phyloP scores from a whole-genome alignment of 441 rosid species.

The Populus tomentosa region DNA sequence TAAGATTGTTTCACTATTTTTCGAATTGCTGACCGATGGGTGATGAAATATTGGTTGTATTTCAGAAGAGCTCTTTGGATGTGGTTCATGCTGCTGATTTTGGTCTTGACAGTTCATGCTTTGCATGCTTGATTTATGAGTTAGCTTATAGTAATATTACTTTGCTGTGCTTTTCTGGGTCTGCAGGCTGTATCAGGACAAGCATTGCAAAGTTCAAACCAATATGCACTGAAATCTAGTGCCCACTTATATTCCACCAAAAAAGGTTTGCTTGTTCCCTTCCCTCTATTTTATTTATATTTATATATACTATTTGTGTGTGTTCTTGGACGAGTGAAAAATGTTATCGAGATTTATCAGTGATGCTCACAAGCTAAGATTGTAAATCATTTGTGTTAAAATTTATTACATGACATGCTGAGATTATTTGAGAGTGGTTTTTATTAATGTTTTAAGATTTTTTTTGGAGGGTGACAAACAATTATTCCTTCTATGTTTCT shows the following conservation, averaged over 20 bases:
- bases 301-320: not conserved
- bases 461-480: too few relatives aligned
- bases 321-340: not conserved
- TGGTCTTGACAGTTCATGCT: not conserved
- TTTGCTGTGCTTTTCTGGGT: not conserved
- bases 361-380: not conserved
- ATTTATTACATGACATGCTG: not conserved
- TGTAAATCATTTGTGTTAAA: too few relatives aligned
- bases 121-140: not conserved
- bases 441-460: too few relatives aligned
- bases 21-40: too few relatives aligned
- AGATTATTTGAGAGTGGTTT: too few relatives aligned
- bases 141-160: not conserved
- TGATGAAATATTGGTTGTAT: not conserved
- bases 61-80: not conserved
- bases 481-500: too few relatives aligned
- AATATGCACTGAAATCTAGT: constrained; percentile 40
- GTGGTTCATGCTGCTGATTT: not conserved
- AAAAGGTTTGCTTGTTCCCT: constrained; percentile 39
- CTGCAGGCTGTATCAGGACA: constrained; percentile 58
- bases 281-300: not conserved
- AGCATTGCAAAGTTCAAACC: constrained; percentile 39
- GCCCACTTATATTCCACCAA: constrained; percentile 57
- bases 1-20: not conserved
- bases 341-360: not conserved